phyloP scores from a whole-genome alignment of 345 rosid species.

The Physaria fendleri region DNA sequence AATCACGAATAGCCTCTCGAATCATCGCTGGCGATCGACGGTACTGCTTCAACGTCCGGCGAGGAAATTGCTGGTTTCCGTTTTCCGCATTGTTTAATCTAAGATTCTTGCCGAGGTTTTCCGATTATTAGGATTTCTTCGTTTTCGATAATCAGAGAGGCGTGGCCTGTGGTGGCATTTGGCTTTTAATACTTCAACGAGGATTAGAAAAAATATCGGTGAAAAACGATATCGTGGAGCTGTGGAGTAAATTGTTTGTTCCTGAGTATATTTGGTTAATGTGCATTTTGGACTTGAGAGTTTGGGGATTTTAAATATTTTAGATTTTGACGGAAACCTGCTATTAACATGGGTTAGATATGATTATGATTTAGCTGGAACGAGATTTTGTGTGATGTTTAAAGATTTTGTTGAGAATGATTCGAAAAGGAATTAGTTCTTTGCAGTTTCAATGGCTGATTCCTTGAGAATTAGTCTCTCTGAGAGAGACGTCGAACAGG shows the following conservation, averaged over 20 bases:
- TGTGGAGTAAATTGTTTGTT: slow-evolving; percentile 10
- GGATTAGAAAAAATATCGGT: background rate
- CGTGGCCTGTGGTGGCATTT: background rate
- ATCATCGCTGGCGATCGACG: slow-evolving; percentile 22
- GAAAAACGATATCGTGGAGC: background rate
- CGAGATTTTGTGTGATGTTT: slow-evolving; percentile 20
- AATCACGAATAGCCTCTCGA: slow-evolving; percentile 23
- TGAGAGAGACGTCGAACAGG: slow-evolving; percentile 87
- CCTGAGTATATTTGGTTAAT: slow-evolving; percentile 11
- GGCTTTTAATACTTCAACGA: background rate
- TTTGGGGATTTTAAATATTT: slow-evolving; percentile 2
- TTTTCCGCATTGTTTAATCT: background rate
- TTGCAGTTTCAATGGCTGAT: slow-evolving; percentile 72
- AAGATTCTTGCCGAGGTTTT: background rate
- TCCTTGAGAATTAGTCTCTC: slow-evolving; percentile 50
- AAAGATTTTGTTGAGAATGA: slow-evolving; percentile 28
- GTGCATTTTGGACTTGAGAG: slow-evolving; percentile 19
- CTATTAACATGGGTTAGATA: slow-evolving; percentile 28
- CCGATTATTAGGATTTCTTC: background rate
- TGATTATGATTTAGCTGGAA: background rate
- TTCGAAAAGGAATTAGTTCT: slow-evolving; percentile 47
- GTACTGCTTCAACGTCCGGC: background rate
- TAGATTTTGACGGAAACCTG: background rate
- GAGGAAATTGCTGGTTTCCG: background rate
- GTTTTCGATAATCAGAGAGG: background rate